Base-by-base conservation (phyloP, 805 yeast genomes). In the Saturnispora hagleri region DNA sequence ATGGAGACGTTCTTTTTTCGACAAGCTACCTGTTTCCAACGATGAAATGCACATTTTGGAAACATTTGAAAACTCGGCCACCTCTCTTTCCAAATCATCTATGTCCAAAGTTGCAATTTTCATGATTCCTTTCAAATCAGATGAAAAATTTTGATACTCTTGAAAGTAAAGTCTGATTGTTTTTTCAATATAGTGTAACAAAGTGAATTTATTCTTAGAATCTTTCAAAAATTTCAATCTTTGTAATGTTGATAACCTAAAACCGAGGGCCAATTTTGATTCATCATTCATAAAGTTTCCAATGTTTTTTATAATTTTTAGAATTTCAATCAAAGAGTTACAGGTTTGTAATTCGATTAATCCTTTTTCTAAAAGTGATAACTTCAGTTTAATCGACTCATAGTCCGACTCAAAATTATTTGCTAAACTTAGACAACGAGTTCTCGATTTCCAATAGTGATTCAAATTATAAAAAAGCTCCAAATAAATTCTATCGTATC, bases 221-320 rank as follows among this genome's bases (percentile, higher is more conserved):
- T 82, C 85, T 69, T 86, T 86, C 71, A 86, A 78, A 63, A 84
- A 85, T 35, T 81, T 78, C 55, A 86, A 71, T 62, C 89, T 73
- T 58, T 78, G 86, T 53, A 86, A 71, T 0, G 91, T 82, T 43
- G 82, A 75, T 53, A 86, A 69, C 59, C 77, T 82, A 66, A 86
- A 84, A 20, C 95, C 95, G 34, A 73, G 72, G 0, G 87, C 89
- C 55, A 77, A 76, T 59, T 82, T 85, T 4, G 83, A 72, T 6
- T 73, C 66, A 59, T 83, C 89, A 62, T 86, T 86, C 93, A 86
- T 86, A 58, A 78, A 84, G 59, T 86, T 86, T 55, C 93, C 95
- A 52, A 86, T 79, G 13, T 82, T 81, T 57, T 83, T 77, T 54
- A 86, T 82, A 43, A 86, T 77, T 55, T 77, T 81, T 54, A 86